Evolutionary conservation across 73 alveolate genomes (phyloP), one percentile per base, ranked within the genome.

Genomic region (Paramecium tetraurelia): DNA sequence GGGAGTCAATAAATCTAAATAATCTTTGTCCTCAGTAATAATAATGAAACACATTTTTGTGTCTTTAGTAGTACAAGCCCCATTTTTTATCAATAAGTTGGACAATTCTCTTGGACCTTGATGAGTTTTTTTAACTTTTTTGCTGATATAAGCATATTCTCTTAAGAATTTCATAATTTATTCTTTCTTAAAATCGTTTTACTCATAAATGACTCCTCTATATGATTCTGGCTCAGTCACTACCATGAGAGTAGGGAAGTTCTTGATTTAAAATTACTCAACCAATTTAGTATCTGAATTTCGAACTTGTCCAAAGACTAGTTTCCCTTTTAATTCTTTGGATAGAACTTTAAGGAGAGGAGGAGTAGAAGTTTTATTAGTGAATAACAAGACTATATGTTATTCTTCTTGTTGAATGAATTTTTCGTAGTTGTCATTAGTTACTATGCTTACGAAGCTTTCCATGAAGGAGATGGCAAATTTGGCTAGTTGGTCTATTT

Each of bases 241-340:
- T 1, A 98, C 99, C 86, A 98, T 53, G 27, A 98, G 89, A 59
- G 99, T 95, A 10, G 99, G 99, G 86, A 94, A 96, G 84, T 87
- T 85, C 10, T 95, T 89, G n/a, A 98, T 93, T 59, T 93, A 80
- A 95, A 93, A 98, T 69, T 76, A 80, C 43, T 89, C 63, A 35
- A 94, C 76, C 70, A 98, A 90, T 41, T 93, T 98, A 5, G 75
- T 84, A 59, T 98, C 99, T 31, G 95, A 86, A 11, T 68, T 48
- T 93, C 99, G 95, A 33, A 98, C 97, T 93, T 97, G 97, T 36
- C 99, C 99, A 93, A 98, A 98, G 46, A 87, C 35, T 50, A 98
- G 92, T 75, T 96, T 95, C 76, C 96, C 98, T 88, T 96, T 95
- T 94, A 94, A 97, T 76, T 96, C 95, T 93, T 98, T 98, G 10